Evolutionary conservation across 148 eudicot species (phyloP).

Genomic region (Amaranthus palmeri): DNA sequence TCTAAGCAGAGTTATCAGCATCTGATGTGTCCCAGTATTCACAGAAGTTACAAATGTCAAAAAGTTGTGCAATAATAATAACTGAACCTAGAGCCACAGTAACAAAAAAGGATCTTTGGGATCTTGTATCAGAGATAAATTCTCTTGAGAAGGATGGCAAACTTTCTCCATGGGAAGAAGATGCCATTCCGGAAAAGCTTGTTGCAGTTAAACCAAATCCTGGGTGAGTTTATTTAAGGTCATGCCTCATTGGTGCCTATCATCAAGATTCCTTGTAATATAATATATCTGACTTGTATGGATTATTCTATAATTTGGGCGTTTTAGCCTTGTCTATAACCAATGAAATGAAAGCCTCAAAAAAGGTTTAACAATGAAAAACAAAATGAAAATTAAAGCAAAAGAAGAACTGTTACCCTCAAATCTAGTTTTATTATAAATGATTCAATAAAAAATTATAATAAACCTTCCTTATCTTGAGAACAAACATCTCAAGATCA

Average conservation of each 20-base stretch:
- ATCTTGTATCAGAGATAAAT: slow-evolving; percentile 41
- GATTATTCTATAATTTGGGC: not conserved
- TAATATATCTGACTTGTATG: not conserved
- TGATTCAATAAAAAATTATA: too few relatives aligned
- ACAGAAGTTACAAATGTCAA: slow-evolving; percentile 48
- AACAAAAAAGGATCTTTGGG: slow-evolving; percentile 46
- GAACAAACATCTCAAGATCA: too few relatives aligned
- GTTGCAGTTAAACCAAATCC: slow-evolving; percentile 49
- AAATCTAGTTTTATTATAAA: too few relatives aligned
- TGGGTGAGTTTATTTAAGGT: slow-evolving; percentile 43
- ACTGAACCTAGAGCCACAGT: slow-evolving; percentile 70
- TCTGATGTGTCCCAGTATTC: slow-evolving; percentile 59
- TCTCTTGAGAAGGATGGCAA: slow-evolving; percentile 43
- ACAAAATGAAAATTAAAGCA: too few relatives aligned
- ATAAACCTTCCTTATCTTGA: too few relatives aligned
- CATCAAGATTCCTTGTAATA: not conserved
- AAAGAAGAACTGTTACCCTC: too few relatives aligned
- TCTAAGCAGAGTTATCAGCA: slow-evolving; percentile 44
- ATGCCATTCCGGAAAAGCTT: slow-evolving; percentile 66
- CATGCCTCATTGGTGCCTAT: slow-evolving; percentile 2
- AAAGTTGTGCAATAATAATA: slow-evolving; percentile 50
- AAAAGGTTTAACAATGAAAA: too few relatives aligned
- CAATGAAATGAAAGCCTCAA: too few relatives aligned
- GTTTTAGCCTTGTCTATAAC: too few relatives aligned
- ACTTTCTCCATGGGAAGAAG: slow-evolving; percentile 62